Conservation (phyloP, 495 filamentous ascomycete species). For the Penicillium parvum region DNA sequence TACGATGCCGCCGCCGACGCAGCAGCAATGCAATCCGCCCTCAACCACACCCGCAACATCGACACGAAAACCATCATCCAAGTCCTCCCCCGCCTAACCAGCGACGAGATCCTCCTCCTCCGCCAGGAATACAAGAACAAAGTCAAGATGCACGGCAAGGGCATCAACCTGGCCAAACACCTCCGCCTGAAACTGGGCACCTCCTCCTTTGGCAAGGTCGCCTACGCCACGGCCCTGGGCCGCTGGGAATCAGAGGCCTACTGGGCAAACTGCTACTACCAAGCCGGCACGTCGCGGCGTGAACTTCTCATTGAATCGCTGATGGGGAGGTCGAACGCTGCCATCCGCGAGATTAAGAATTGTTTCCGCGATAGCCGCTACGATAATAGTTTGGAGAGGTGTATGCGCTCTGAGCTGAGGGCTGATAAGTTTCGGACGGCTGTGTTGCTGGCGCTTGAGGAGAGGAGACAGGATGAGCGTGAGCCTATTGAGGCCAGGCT, state of each 20-base stretch:
- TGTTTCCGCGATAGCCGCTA: constrained; percentile 92
- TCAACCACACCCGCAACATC: constrained; percentile 61
- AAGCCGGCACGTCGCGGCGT: constrained; percentile 74
- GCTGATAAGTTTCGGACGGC: constrained; percentile 93
- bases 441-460: constrained; percentile 79
- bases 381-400: constrained; percentile 70
- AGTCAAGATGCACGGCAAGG: constrained; percentile 74
- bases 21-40: constrained; percentile 64
- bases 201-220: constrained; percentile 78
- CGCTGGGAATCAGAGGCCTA: constrained; percentile 92
- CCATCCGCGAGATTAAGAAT: constrained; percentile 88
- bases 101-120: constrained; percentile 80
- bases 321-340: constrained; percentile 81
- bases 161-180: constrained; percentile 95
- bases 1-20: constrained; percentile 82
- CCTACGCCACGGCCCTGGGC: constrained; percentile 85
- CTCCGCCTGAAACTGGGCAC: constrained; percentile 71
- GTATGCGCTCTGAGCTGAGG: constrained; percentile 87
- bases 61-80: constrained; percentile 71
- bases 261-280: constrained; percentile 99
- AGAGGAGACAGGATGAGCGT: constrained; percentile 73
- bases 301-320: constrained; percentile 90
- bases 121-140: constrained; percentile 85
- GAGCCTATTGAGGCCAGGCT: constrained; percentile 52
- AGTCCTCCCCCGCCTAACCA: constrained; percentile 76